Evolutionary conservation across 2,329 filamentous ascomycete species (phyloP), one percentile per base, ranked within the genome.

Genomic region (Alternaria tenuissima): DNA sequence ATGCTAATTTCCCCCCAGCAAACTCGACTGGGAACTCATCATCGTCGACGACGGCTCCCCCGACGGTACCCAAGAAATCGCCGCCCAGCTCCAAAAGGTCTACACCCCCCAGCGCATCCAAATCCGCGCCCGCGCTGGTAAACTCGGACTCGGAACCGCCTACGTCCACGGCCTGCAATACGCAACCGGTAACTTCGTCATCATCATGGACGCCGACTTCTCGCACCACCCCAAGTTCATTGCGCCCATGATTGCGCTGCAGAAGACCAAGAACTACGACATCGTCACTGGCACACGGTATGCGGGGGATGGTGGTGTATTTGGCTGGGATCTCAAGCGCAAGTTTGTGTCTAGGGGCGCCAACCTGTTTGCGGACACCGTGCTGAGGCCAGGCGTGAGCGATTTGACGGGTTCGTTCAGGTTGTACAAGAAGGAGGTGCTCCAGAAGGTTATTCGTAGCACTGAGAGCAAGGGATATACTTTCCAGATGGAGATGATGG

Each of bases 141-240:
- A 98, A 83, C 91, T 97, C 39, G 94, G 94, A n/a, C 90, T 98
- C 51, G 94, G 94, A 70, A 97, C 94, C 3, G 94, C 94, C 49
- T 98, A 98, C 82, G 92, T 97, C 39, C 94, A 97, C 81, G 94
- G 94, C 53, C 86, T 99, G 62, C 88, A 97, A 79, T 98, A 91
- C 78, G 91, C 87, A 24, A 93, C 89, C 22, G 95, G 95, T 73
- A 97, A 96, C 86, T 98, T 89, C 77, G 92, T 99, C 78, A 92
- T 99, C 85, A 99, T 99, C 86, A 99, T 99, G 95, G 95, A 99
- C 84, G 95, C 96, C 81, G 95, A 99, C 83, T 99, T 99, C 86
- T 93, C 89, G 72, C 95, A 99, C 84, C 95, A 99, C 85, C 95
- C 95, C 77, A 99, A 98, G 83, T 99, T 98, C 87, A 97, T 99